These are phyloP conservation scores for Vigna trinervia DNA, from an alignment of 306 rosid genomes.

Conservation along the genomic window DNA sequence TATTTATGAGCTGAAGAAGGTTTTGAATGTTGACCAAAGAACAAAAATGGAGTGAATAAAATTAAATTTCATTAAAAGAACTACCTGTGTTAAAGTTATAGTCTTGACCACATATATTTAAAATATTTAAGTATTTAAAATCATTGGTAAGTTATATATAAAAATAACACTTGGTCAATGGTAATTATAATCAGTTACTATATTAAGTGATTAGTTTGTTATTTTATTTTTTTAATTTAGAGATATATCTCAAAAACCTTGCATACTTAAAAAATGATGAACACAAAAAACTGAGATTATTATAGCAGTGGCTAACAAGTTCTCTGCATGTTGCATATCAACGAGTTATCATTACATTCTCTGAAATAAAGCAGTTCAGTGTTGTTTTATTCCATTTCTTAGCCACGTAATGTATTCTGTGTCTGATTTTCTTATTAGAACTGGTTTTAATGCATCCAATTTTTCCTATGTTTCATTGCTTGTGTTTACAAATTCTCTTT, in stretches of 20 bases:
- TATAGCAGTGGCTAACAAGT: not conserved
- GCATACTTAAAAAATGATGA: not conserved
- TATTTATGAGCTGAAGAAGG: not conserved
- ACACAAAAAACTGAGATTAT: not conserved
- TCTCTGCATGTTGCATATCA: not conserved
- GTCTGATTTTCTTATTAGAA: not conserved
- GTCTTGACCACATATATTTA: not conserved
- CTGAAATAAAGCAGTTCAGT: not conserved
- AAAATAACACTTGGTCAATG: not conserved
- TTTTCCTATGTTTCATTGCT: too few relatives aligned
- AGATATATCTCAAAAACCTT: not conserved
- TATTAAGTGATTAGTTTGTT: not conserved
- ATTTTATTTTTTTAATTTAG: not conserved
- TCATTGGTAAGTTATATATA: not conserved
- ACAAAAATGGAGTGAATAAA: not conserved
- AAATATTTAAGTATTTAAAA: not conserved
- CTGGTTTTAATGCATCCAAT: too few relatives aligned
- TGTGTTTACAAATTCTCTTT: too few relatives aligned
- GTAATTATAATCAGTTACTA: not conserved
- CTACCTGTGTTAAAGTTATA: not conserved
- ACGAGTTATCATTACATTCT: not conserved
- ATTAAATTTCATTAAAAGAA: not conserved
- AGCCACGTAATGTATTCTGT: not conserved
- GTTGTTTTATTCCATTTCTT: not conserved
- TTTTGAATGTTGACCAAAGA: not conserved